Base-by-base conservation (phyloP, 2,329 filamentous ascomycete genomes). In the Sclerotinia borealis region DNA sequence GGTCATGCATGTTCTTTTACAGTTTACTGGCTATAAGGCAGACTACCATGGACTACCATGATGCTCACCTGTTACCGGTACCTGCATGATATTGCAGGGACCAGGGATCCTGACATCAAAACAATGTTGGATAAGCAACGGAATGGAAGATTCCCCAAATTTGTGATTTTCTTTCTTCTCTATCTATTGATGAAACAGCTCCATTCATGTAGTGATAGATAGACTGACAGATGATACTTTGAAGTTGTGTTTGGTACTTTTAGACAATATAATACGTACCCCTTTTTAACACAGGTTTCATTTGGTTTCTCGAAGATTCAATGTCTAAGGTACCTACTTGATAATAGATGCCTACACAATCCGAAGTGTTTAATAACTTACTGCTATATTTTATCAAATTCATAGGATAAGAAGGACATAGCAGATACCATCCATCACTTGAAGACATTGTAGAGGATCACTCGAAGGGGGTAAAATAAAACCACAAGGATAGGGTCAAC, bases 71-170 rank as follows among this genome's bases (percentile, higher is more conserved):
- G 34, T 27, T 27, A 8, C 11, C 29, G 49, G 59, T 61, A 61
- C 59, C 37, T 55, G 49, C 59, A 36, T 61, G 31, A 10, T 7
- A 36, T 49, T 49, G 39, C 56, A 59, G 25, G 56, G 56, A 49
- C 43, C 43, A 59, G 59, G 59, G n/a, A 61, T 43, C n/a, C n/a
- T 36, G 9, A 43, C 17, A 61, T 31, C 19, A 52, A 43, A 49
- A 61, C 49, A 36, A 49, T 25, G 48, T 61, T 43, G 59, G 59
- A 61, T n/a, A 39, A 61, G 59, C 59, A 61, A 61, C 59, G n/a
- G n/a, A 31, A 31, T 22, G 36, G 25, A 43, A 22, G 29, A 39
- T 9, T 50, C 13, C 48, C 58, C n/a, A 19, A 19, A 43, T n/a
- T 31, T 25, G 13, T 22, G n/a, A 22, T 31, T 10, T 56, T 45